Conservation (phyloP, 2,329 filamentous ascomycete genomes). For the Ilyonectria mors-panacis region DNA sequence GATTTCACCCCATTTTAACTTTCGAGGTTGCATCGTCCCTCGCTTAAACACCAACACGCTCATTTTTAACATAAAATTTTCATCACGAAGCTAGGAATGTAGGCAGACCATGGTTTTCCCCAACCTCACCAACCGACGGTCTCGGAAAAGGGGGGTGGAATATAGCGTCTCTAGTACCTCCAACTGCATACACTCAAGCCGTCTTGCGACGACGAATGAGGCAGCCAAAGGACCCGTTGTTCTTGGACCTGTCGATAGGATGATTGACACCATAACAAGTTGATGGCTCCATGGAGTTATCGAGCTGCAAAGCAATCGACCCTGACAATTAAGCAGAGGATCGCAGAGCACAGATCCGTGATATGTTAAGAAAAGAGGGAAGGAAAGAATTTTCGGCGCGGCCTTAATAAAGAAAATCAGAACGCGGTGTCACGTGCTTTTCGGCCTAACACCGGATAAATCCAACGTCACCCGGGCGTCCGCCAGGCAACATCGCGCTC, state of each 20-base stretch:
- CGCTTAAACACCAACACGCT: not conserved
- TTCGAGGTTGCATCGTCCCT: not conserved
- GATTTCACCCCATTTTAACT: not conserved
- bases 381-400: conserved; percentile 54
- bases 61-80: not conserved
- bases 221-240: conserved; percentile 73
- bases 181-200: conserved; percentile 75
- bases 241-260: conserved; percentile 98
- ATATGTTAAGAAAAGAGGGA: conserved; percentile 58
- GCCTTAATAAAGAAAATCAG: conserved; percentile 43
- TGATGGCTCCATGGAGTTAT: conserved; percentile 86
- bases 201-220: conserved; percentile 75
- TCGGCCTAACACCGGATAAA: conserved; percentile 24
- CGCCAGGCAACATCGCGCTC: conserved; percentile 14
- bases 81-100: conserved; percentile 63
- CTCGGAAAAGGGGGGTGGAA: conserved; percentile 92
- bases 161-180: conserved; percentile 79
- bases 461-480: conserved; percentile 17
- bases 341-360: conserved; percentile 89
- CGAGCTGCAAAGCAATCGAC: conserved; percentile 90
- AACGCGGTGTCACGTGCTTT: conserved; percentile 33
- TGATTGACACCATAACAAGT: conserved; percentile 82
- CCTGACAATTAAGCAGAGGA: conserved; percentile 76
- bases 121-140: conserved; percentile 91
- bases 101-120: conserved; percentile 88